Conservation (phyloP, 306 rosid genomes). For the Abrus pulchellus region DNA sequence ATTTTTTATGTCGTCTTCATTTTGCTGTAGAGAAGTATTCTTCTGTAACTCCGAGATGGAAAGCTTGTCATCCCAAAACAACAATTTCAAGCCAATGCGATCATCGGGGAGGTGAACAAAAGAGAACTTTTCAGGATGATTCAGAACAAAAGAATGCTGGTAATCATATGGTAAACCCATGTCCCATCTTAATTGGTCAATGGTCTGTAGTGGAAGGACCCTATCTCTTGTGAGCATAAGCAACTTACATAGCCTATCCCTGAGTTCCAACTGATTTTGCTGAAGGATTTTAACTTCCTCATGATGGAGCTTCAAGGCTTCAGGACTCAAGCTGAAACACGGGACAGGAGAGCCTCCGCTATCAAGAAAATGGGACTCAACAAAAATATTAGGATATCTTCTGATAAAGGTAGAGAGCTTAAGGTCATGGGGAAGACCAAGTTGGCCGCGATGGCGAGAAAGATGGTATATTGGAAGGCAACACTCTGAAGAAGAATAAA, state of each 20-base stretch:
- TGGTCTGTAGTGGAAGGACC: slow-evolving; percentile 83
- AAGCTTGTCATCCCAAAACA: slow-evolving; percentile 72
- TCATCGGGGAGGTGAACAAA: slow-evolving; percentile 67
- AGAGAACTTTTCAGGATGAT: slow-evolving; percentile 64
- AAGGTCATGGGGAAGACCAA: slow-evolving; percentile 72
- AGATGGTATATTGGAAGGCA: slow-evolving; percentile 77
- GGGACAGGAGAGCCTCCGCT: slow-evolving; percentile 78
- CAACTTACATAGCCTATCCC: slow-evolving; percentile 77
- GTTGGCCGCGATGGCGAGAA: slow-evolving; percentile 69
- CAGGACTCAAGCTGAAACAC: slow-evolving; percentile 67
- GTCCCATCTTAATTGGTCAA: slow-evolving; percentile 94
- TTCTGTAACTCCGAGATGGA: slow-evolving; percentile 75
- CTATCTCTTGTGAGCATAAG: slow-evolving; percentile 77
- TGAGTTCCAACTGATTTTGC: slow-evolving; percentile 59
- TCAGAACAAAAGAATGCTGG: slow-evolving; percentile 61
- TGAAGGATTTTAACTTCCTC: slow-evolving; percentile 55
- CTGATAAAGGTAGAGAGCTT: slow-evolving; percentile 78
- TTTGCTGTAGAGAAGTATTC: slow-evolving; percentile 65
- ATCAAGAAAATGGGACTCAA: slow-evolving; percentile 68
- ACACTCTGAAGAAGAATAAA: slow-evolving; percentile 59
- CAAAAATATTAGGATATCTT: slow-evolving; percentile 76
- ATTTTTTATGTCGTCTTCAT: slow-evolving; percentile 59
- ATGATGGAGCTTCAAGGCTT: slow-evolving; percentile 57
- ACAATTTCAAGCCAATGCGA: slow-evolving; percentile 79
- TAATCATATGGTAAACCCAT: slow-evolving; percentile 89